Base-by-base conservation (phyloP, 2,329 filamentous ascomycete species). In the Arthrobotrys megalospora region DNA sequence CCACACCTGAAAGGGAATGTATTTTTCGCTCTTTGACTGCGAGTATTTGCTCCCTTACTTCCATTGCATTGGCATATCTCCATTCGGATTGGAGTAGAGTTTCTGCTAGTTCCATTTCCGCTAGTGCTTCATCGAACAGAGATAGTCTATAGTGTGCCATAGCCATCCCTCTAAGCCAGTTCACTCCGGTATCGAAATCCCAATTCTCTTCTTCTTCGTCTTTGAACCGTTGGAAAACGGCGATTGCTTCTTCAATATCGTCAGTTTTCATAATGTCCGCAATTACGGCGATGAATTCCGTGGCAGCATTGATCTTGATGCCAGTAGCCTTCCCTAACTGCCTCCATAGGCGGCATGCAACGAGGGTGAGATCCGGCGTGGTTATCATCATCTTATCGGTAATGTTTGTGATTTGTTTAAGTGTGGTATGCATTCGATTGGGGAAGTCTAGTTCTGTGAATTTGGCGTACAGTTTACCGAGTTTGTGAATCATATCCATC, bases 381-480 rank as follows among this genome's bases (percentile, higher is more conserved):
- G 28, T 21, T 12, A 78, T n/a, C 53, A 78, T 63, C 53, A 78
- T 63, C 2, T 62, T 10, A 12, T 78, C 75, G 45, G 72, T 78
- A n/a, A 78, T 78, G 8, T 68, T 68, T n/a, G 58, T 60, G 45
- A 78, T 78, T 14, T 78, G 60, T n/a, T 47, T 55, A 3, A 78
- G 55, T 0, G 67, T 52, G 6, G 67, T 52, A n/a, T 66, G 53
- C 75, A 78, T 72, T 32, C 75, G 45, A 38, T 78, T 78, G 0
- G 75, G 75, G 47, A 67, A 72, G 50, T 78, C 63, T 10, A 78
- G 36, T 8, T 78, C 67, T 1, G 75, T 78, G 62, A 78, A 78
- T 53, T 67, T 71, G 21, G 43, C 32, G 45, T 78, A 78, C 3
- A 78, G 63, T 34, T 67, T 71, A 11, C 75, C 75, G 8, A 78